A percentile compares a stretch with the other conserved stretches of the same genome.
These are phyloP conservation scores for Vicia villosa DNA, from an alignment of 306 rosid genomes.

Conservation along the genomic window DNA sequence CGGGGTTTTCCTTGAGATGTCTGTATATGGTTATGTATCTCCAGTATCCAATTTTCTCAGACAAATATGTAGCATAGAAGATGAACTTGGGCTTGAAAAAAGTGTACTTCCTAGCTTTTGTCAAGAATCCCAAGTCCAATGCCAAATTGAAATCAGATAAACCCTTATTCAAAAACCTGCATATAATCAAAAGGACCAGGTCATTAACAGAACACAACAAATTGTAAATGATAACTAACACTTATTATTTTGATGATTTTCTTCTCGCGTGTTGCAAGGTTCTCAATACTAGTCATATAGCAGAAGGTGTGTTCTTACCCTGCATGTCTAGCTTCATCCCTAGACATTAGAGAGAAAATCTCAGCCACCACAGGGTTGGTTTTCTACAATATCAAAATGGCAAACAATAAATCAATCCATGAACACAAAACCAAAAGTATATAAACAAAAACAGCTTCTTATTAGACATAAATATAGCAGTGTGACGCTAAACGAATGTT, in stretches of 20 bases:
- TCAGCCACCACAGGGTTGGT: constrained; percentile 99
- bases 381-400: constrained; percentile 65
- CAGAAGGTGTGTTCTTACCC: constrained; percentile 57
- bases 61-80: constrained; percentile 94
- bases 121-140: constrained; percentile 96
- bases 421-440: background rate
- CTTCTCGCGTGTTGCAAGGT: background rate
- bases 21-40: constrained; percentile 96
- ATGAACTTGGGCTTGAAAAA: constrained; percentile 98
- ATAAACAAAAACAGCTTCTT: constrained; percentile 8
- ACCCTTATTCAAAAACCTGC: constrained; percentile 96
- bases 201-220: background rate
- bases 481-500: background rate
- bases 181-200: constrained; percentile 24
- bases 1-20: constrained; percentile 87
- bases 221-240: background rate
- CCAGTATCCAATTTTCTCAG: constrained; percentile 99
- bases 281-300: background rate
- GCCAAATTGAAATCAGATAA: constrained; percentile 96
- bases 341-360: constrained; percentile 98
- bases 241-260: background rate
- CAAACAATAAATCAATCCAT: constrained; percentile 31
- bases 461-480: constrained; percentile 3
- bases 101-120: constrained; percentile 96
- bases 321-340: constrained; percentile 99